Percentiles rank a stretch among this genome's conserved stretches.
These are phyloP conservation scores for Drechslera avenae DNA, from an alignment of 2,329 filamentous ascomycete genomes.

Conservation along the genomic window DNA sequence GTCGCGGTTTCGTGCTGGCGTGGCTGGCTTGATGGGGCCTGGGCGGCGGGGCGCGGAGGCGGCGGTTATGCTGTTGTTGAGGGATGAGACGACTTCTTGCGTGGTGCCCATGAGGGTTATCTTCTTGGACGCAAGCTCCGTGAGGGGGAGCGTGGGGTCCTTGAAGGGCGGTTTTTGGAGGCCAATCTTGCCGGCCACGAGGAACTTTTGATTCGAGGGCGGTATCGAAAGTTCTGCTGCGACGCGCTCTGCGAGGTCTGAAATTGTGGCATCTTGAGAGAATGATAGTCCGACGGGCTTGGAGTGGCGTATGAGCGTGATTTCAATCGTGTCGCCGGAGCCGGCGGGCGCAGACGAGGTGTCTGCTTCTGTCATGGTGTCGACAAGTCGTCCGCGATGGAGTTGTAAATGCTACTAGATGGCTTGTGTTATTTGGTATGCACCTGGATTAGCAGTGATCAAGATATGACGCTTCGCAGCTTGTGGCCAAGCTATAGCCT, in stretches of 20 bases:
- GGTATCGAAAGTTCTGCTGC: conserved; percentile 64
- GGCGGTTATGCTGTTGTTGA: conserved; percentile 50
- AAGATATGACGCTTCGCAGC: conserved; percentile 36
- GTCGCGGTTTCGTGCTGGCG: conserved; percentile 50
- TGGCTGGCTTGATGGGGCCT: conserved; percentile 49
- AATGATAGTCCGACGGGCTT: conserved; percentile 57
- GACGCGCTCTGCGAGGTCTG: conserved; percentile 65
- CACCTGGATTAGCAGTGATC: conserved; percentile 37
- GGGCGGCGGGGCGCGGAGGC: conserved; percentile 48
- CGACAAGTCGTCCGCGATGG: not conserved
- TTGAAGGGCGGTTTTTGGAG: conserved; percentile 69
- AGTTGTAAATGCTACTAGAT: not conserved
- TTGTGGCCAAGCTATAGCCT: conserved; percentile 24
- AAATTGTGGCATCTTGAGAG: conserved; percentile 57
- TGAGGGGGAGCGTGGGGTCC: conserved; percentile 59
- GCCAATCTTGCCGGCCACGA: conserved; percentile 67
- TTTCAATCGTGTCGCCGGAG: conserved; percentile 27
- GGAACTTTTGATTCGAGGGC: conserved; percentile 68
- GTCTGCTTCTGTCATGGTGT: conserved; percentile 22
- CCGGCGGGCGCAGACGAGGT: conserved; percentile 11
- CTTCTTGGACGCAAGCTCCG: conserved; percentile 61
- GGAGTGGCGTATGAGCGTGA: conserved; percentile 63
- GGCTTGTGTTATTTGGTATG: conserved; percentile 13
- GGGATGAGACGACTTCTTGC: conserved; percentile 62
- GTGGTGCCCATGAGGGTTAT: conserved; percentile 70